Conservation (phyloP, 495 filamentous ascomycete species). For the Neurospora tetraspora region DNA sequence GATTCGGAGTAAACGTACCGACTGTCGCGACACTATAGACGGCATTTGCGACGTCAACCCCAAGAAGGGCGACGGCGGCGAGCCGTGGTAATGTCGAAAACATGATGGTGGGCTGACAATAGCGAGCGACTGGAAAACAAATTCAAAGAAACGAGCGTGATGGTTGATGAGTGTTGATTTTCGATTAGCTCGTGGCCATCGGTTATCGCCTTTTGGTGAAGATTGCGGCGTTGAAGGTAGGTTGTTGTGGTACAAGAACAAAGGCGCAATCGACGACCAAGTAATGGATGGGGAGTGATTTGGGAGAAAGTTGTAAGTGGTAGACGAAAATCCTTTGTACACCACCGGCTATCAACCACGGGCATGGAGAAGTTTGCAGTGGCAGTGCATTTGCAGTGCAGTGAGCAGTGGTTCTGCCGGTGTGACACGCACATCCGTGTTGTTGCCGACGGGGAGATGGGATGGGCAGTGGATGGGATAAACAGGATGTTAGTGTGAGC, state of each 20-base stretch:
- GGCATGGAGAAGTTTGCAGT: not conserved
- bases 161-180: not conserved
- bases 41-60: conserved; percentile 11
- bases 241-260: not conserved
- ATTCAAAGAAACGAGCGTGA: conserved; percentile 10
- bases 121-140: conserved; percentile 11
- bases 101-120: conserved; percentile 7
- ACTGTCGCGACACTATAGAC: conserved; percentile 17
- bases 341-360: not conserved
- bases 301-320: not conserved
- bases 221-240: no score
- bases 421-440: not conserved
- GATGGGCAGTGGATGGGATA: not conserved
- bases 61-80: conserved; percentile 9
- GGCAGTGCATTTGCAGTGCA: not conserved
- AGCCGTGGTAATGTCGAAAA: conserved; percentile 9
- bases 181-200: not conserved
- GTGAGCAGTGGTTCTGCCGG: not conserved
- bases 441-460: not conserved
- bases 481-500: not conserved
- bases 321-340: not conserved
- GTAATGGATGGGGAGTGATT: not conserved
- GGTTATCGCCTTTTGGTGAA: not conserved
- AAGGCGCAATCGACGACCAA: not conserved
- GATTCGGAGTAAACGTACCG: conserved; percentile 6